Conservation (phyloP, 2,329 filamentous ascomycete genomes). For the Pseudonectria buxi region DNA sequence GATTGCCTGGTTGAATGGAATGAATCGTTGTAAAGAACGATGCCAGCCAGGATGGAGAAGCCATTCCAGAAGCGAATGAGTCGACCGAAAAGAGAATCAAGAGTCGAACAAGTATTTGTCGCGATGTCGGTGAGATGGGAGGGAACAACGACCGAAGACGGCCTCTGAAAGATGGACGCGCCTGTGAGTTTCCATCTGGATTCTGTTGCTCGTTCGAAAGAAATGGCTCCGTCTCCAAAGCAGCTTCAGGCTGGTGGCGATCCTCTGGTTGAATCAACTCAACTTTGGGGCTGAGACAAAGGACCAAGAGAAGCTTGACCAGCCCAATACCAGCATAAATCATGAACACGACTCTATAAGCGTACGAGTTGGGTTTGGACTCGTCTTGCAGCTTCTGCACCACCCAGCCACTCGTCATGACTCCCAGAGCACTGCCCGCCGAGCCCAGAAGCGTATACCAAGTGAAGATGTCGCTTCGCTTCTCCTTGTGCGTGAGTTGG, state of each 20-base stretch:
- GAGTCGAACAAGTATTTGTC: slow-evolving; percentile 50
- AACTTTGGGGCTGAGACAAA: slow-evolving; percentile 41
- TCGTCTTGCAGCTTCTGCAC: slow-evolving; percentile 42
- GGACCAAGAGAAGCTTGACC: slow-evolving; percentile 47
- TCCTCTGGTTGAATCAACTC: slow-evolving; percentile 23
- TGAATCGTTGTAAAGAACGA: slow-evolving; percentile 48
- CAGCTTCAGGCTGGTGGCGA: too few relatives aligned
- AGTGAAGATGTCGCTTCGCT: slow-evolving; percentile 50
- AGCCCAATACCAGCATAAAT: slow-evolving; percentile 50
- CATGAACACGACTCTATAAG: slow-evolving; percentile 52
- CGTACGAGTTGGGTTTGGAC: slow-evolving; percentile 36
- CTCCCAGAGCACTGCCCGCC: slow-evolving; percentile 54
- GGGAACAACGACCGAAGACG: slow-evolving; percentile 35
- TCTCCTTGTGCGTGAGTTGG: slow-evolving; percentile 41
- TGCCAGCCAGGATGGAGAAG: slow-evolving; percentile 55
- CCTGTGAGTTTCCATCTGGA: too few relatives aligned
- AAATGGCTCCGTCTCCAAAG: too few relatives aligned
- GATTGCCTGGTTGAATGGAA: slow-evolving; percentile 38
- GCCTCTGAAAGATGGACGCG: too few relatives aligned
- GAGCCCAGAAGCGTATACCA: slow-evolving; percentile 56
- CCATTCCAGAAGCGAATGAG: slow-evolving; percentile 64
- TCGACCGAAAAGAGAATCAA: slow-evolving; percentile 64
- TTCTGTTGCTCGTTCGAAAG: too few relatives aligned
- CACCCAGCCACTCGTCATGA: slow-evolving; percentile 52
- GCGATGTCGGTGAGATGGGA: slow-evolving; percentile 50